Percentiles rank a stretch among this genome's conserved stretches.
Conservation (phyloP, 2,329 filamentous ascomycete species). For the Aspergillus proliferans region DNA sequence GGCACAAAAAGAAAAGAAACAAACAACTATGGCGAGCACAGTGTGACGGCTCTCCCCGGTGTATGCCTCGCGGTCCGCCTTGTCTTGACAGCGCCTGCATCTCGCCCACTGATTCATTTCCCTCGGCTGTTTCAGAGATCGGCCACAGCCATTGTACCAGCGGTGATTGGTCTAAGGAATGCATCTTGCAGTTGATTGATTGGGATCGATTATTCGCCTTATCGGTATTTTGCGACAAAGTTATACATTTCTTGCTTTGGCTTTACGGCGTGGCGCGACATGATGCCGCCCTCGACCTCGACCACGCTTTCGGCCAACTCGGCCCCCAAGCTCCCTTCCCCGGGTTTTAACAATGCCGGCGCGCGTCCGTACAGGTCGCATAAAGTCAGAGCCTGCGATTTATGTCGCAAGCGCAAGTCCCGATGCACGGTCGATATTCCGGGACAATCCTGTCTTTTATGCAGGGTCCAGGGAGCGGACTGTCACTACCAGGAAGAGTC, state of each 20-base stretch:
- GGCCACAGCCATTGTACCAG: neutral
- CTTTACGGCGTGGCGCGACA: constrained; percentile 1
- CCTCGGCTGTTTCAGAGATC: constrained; percentile 1
- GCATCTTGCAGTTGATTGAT: neutral
- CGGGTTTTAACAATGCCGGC: constrained; percentile 33
- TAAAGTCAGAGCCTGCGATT: constrained; percentile 54
- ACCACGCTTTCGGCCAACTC: constrained; percentile 22
- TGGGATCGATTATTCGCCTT: constrained; percentile 1
- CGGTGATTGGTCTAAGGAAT: neutral
- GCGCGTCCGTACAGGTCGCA: constrained; percentile 57
- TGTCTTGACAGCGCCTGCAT: neutral
- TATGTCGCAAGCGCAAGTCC: constrained; percentile 56
- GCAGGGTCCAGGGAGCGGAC: constrained; percentile 52
- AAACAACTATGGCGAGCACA: neutral
- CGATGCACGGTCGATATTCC: constrained; percentile 54
- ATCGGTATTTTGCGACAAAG: neutral
- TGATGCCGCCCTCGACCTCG: constrained; percentile 28
- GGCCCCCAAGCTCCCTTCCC: constrained; percentile 27
- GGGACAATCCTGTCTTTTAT: constrained; percentile 51
- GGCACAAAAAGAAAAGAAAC: neutral
- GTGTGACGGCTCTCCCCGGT: neutral
- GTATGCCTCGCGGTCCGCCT: neutral
- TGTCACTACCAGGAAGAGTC: constrained; percentile 49
- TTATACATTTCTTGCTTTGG: neutral
- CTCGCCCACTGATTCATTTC: neutral